Evolutionary conservation across 148 eudicot species (phyloP), one percentile per base, ranked within the genome.

Genomic region (Nepenthes mirabilis): DNA sequence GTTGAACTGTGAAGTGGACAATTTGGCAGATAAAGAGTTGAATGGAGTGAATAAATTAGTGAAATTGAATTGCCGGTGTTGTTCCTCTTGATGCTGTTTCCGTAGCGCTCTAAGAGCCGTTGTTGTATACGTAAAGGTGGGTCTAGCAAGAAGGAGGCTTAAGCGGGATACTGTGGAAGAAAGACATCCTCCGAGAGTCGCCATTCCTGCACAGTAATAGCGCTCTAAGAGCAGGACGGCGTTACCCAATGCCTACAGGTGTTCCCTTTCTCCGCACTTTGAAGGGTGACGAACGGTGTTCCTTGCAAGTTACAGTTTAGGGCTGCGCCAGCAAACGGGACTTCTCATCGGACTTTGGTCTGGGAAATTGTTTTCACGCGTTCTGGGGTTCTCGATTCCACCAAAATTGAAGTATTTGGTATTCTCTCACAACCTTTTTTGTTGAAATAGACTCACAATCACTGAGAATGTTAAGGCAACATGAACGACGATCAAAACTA

Each of bases 101-200:
- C 56, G 64, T 2, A 70, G 56, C 2, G 58, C 55, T 68, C 33
- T 56, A 14, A 77, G 43, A 36, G 61, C 12, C 55, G 65, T 70
- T 55, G 66, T 13, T 33, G 64, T 70, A 47, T 1, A 14, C 34
- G 8, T 47, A 40, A 69, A 53, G 32, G 75, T 56, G 56, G 77
- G 63, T 32, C 50, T 60, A 33, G 71, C 71, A n/a, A 70, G 51
- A 12, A 68, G 65, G 5, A 52, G 66, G 66, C 63, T 74, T 37
- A 77, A 58, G 82, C 79, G 77, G 59, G 61, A 67, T 37, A 77
- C 55, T 63, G 72, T 63, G 74, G 65, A 64, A 4, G 78, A 55
- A 8, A 83, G 49, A 37, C 43, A 63, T 63, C 68, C 72, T 57
- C 66, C 66, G 61, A 63, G 3, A 34, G 51, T 47, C 55, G 10